Percentiles rank a stretch among this genome's conserved stretches.
These are phyloP conservation scores for Podospora fimiseda DNA, from an alignment of 495 filamentous ascomycete species.

Conservation along the genomic window DNA sequence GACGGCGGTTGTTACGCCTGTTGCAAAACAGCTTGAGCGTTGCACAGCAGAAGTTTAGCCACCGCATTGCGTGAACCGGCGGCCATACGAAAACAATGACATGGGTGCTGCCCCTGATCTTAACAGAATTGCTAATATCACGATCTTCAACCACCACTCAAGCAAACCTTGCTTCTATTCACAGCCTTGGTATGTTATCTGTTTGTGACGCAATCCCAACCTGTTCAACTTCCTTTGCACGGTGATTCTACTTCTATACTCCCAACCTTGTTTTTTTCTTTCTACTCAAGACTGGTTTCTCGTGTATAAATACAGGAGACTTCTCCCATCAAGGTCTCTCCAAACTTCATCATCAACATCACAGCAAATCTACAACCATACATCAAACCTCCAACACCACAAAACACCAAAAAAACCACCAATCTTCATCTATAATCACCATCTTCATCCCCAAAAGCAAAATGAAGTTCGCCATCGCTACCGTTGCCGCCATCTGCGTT, in stretches of 20 bases:
- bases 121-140: background rate
- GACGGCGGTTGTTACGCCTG: background rate
- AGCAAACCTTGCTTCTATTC: background rate
- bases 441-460: constrained; percentile 9
- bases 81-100: background rate
- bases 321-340: too few relatives aligned
- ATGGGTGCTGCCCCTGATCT: background rate
- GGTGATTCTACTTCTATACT: background rate
- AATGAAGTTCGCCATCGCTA: constrained; percentile 25
- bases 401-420: background rate
- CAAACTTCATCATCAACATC: too few relatives aligned
- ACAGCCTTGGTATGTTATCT: background rate
- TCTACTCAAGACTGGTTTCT: too few relatives aligned
- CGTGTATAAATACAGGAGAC: too few relatives aligned
- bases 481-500: constrained; percentile 22
- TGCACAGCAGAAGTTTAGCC: too few relatives aligned
- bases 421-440: background rate
- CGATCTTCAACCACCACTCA: background rate
- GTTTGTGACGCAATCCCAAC: background rate
- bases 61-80: background rate
- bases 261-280: background rate
- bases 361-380: background rate
- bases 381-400: background rate
- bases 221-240: background rate
- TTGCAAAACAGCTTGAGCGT: too few relatives aligned